These are phyloP conservation scores for Aspergillus fijiensis DNA, from an alignment of 2,329 filamentous ascomycete species.

Conservation along the genomic window DNA sequence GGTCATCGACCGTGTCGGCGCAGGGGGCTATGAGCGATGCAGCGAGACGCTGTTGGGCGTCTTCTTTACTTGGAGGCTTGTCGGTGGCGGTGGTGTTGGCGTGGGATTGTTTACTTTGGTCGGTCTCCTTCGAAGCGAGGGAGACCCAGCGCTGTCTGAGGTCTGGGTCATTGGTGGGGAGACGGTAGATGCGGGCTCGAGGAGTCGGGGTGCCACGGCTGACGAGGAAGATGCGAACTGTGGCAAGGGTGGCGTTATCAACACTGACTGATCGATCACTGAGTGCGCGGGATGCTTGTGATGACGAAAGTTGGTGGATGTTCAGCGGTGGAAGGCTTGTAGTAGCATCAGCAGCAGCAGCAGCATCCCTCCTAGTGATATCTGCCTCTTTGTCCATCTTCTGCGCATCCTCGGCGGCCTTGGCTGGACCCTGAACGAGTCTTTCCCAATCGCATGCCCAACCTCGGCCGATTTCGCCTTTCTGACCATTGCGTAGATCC, in stretches of 20 bases:
- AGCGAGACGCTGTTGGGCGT: constrained; percentile 30
- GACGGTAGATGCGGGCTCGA: constrained; percentile 81
- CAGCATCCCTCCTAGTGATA: constrained; percentile 11
- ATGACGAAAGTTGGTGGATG: constrained; percentile 43
- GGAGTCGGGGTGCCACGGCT: constrained; percentile 67
- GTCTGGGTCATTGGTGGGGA: constrained; percentile 59
- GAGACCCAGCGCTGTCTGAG: constrained; percentile 72
- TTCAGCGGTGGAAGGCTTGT: constrained; percentile 26
- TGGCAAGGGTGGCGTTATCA: constrained; percentile 48
- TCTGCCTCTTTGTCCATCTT: constrained; percentile 11
- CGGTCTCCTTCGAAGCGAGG: constrained; percentile 42
- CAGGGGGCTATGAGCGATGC: constrained; percentile 40
- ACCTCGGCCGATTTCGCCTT: constrained; percentile 78
- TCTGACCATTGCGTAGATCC: constrained; percentile 69
- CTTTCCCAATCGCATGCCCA: constrained; percentile 81
- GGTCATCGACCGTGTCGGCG: constrained; percentile 34
- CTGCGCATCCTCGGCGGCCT: background rate
- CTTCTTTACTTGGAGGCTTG: constrained; percentile 9
- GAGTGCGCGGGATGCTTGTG: constrained; percentile 30
- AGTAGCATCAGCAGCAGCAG: constrained; percentile 1
- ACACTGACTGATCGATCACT: constrained; percentile 24
- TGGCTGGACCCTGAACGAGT: constrained; percentile 51
- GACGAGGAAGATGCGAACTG: constrained; percentile 66
- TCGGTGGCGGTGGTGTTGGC: background rate
- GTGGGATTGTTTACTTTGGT: background rate